Percentiles rank a stretch among this genome's conserved stretches.
Evolutionary conservation across 2,329 filamentous ascomycete genomes (phyloP).

Genomic region (Chaetomiaceae sp.): DNA sequence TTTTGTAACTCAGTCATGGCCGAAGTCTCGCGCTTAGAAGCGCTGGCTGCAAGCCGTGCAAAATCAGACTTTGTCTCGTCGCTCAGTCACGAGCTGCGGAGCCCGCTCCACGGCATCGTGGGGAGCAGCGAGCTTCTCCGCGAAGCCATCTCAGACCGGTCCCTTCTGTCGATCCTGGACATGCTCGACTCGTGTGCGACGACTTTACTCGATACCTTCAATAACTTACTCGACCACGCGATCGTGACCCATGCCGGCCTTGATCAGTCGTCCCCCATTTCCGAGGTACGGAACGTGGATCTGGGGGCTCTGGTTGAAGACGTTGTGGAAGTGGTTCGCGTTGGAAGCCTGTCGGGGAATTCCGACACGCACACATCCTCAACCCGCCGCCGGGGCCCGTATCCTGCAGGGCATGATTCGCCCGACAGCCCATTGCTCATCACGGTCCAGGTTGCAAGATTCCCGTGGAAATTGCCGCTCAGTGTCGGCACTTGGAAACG

Average conservation of each 20-base stretch:
- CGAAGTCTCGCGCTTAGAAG: conserved; percentile 46
- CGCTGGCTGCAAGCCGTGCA: conserved; percentile 36
- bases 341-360: conserved; percentile 19
- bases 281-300: conserved; percentile 5
- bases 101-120: conserved; percentile 54
- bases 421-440: conserved; percentile 15
- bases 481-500: conserved; percentile 28
- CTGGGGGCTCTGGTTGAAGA: conserved; percentile 20
- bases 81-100: conserved; percentile 54
- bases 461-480: conserved; percentile 13
- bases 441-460: conserved; percentile 13
- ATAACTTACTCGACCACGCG: conserved; percentile 30
- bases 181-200: conserved; percentile 47
- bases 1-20: conserved; percentile 53
- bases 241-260: conserved; percentile 17
- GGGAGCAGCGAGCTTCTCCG: conserved; percentile 48
- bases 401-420: background rate
- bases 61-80: conserved; percentile 54
- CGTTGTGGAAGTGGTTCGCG: conserved; percentile 21
- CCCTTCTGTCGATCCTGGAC: conserved; percentile 41
- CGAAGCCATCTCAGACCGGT: conserved; percentile 40
- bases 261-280: background rate
- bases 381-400: background rate
- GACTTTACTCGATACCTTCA: conserved; percentile 47
- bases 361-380: conserved; percentile 11